phyloP scores from a whole-genome alignment of 345 rosid genomes.

The Boechera stricta region DNA sequence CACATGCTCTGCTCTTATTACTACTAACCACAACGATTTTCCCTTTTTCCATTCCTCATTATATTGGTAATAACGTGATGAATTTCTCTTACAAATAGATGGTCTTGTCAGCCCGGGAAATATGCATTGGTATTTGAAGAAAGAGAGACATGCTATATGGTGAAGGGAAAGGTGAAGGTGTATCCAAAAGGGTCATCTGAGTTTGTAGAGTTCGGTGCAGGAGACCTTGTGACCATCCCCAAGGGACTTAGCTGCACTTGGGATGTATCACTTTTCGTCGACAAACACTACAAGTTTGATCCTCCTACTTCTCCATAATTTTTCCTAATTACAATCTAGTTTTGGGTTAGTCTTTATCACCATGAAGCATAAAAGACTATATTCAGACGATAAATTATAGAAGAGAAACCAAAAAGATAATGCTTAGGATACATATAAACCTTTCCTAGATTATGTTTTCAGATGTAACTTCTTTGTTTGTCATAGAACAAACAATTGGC shows the following conservation, averaged over 20 bases:
- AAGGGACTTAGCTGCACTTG: slow-evolving; percentile 95
- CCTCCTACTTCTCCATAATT: slow-evolving; percentile 47
- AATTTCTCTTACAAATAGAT: slow-evolving; percentile 50
- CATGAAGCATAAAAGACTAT: slow-evolving; percentile 36
- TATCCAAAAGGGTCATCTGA: slow-evolving; percentile 61
- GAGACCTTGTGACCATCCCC: slow-evolving; percentile 89
- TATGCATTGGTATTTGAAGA: slow-evolving; percentile 89
- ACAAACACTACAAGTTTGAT: slow-evolving; percentile 91
- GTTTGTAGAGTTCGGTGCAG: slow-evolving; percentile 87
- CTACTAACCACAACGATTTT: slow-evolving; percentile 4
- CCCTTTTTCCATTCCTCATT: neutral
- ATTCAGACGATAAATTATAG: slow-evolving; percentile 29
- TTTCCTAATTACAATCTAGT: slow-evolving; percentile 22
- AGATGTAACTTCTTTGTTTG: slow-evolving; percentile 31
- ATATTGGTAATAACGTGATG: slow-evolving; percentile 30
- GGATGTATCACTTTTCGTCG: slow-evolving; percentile 86
- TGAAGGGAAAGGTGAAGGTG: slow-evolving; percentile 86
- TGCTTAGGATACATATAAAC: slow-evolving; percentile 27
- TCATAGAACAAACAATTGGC: slow-evolving; percentile 15
- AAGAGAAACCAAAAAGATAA: slow-evolving; percentile 17
- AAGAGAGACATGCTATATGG: slow-evolving; percentile 80
- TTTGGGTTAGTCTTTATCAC: slow-evolving; percentile 40
- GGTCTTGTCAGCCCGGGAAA: slow-evolving; percentile 96
- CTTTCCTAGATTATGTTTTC: slow-evolving; percentile 31
- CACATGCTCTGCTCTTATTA: slow-evolving; percentile 11